phyloP scores from a whole-genome alignment of 2,329 filamentous ascomycete genomes.

The Pseudopyricularia cyperi region DNA sequence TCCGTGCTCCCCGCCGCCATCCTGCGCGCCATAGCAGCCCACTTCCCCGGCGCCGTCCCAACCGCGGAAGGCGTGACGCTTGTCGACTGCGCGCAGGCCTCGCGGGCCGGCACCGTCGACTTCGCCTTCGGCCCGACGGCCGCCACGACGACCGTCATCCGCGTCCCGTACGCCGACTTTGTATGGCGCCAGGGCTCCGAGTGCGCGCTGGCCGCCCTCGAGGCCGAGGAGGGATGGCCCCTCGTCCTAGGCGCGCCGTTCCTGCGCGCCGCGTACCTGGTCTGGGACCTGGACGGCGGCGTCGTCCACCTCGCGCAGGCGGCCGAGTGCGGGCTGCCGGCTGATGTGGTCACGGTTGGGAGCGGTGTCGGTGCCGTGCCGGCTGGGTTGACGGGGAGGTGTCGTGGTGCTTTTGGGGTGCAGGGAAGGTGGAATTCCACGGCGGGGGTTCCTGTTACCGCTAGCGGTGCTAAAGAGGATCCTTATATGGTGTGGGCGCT shows the following conservation, averaged over 20 bases:
- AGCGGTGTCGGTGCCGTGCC: neutral
- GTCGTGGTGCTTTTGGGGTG: neutral
- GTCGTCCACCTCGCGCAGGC: neutral
- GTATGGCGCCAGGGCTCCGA: neutral
- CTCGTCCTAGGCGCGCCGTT: neutral
- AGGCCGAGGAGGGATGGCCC: neutral
- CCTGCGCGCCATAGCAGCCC: constrained; percentile 23
- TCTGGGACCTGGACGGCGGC: neutral
- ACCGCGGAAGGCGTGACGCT: constrained; percentile 12
- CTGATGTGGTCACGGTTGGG: neutral
- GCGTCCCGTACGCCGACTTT: neutral
- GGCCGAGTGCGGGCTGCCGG: neutral
- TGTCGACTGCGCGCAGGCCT: constrained; percentile 24
- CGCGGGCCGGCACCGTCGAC: constrained; percentile 25
- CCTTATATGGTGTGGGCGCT: no score
- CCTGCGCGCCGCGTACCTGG: neutral
- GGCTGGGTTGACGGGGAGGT: neutral
- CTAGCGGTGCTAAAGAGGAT: no score
- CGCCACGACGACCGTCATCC: neutral
- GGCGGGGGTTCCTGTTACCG: no score
- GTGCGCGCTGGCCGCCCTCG: neutral
- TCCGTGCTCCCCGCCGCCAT: constrained; percentile 48
- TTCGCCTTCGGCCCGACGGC: constrained; percentile 27
- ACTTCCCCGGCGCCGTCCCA: constrained; percentile 15
- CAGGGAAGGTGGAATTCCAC: neutral